phyloP scores from a whole-genome alignment of 495 filamentous ascomycete genomes.

The Hypoxylon trugodes region DNA sequence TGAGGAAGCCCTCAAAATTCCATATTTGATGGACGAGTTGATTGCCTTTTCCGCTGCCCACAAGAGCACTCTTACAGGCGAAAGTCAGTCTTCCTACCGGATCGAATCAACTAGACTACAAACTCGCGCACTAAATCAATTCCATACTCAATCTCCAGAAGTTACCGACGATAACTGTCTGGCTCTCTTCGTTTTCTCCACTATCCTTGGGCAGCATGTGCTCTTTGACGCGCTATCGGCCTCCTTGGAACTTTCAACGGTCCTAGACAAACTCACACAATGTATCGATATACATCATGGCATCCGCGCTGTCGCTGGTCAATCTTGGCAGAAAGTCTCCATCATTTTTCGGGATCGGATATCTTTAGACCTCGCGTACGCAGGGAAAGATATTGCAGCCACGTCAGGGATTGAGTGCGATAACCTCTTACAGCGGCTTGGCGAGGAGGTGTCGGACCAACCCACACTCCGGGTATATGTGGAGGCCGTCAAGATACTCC shows the following conservation, averaged over 20 bases:
- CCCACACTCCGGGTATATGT: background rate
- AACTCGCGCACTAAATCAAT: slow-evolving; percentile 48
- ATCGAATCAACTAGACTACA: slow-evolving; percentile 53
- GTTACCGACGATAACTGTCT: slow-evolving; percentile 50
- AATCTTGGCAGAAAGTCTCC: slow-evolving; percentile 46
- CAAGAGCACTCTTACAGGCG: slow-evolving; percentile 36
- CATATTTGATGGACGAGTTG: slow-evolving; percentile 56
- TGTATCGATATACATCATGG: slow-evolving; percentile 57
- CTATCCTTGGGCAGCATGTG: slow-evolving; percentile 53
- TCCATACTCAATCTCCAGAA: slow-evolving; percentile 39
- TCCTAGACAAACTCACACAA: slow-evolving; percentile 52
- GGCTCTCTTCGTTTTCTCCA: slow-evolving; percentile 59
- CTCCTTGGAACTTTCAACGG: slow-evolving; percentile 43
- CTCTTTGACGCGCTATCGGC: slow-evolving; percentile 54
- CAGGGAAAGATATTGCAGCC: no score
- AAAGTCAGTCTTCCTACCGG: slow-evolving; percentile 33
- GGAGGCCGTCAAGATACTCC: background rate
- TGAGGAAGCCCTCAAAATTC: slow-evolving; percentile 41
- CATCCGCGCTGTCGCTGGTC: slow-evolving; percentile 45
- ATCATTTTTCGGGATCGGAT: no score
- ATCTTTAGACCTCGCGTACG: no score
- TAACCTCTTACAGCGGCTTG: background rate
- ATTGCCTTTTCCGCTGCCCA: slow-evolving; percentile 56
- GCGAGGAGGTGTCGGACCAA: background rate
- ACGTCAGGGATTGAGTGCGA: no score